Evolutionary conservation across 83 land plant genomes (phyloP).

Genomic region (Picea engelmannii): DNA sequence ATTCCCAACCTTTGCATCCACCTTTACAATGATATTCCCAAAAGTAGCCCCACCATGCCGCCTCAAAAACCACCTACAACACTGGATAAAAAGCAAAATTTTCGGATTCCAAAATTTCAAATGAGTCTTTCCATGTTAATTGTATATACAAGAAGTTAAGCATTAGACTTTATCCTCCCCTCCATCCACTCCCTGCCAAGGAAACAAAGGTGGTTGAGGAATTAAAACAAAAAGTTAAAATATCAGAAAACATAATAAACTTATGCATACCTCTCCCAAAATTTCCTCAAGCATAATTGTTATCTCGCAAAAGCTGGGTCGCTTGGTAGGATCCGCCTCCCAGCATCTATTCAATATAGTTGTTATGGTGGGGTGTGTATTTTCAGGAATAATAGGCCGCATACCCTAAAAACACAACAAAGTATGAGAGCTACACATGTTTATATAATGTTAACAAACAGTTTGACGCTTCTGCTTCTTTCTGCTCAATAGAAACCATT

Average conservation of each 20-base stretch:
- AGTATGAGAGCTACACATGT: background rate
- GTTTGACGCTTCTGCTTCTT: too few species aligned
- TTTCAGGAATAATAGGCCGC: conserved; percentile 57
- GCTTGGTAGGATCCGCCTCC: conserved; percentile 45
- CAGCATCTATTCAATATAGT: conserved; percentile 67
- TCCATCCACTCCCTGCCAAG: background rate
- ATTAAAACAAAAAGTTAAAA: background rate
- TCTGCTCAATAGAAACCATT: background rate
- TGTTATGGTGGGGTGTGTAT: conserved; percentile 44
- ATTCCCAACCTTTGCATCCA: too few species aligned
- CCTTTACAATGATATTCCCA: too few species aligned
- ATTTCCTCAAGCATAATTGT: conserved; percentile 49
- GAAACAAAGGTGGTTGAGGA: background rate
- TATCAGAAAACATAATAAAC: background rate
- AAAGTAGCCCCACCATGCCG: background rate
- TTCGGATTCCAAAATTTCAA: background rate
- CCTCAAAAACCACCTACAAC: background rate
- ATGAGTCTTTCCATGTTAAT: background rate
- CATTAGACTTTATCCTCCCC: background rate
- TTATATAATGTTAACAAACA: background rate
- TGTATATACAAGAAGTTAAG: background rate
- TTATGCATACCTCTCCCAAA: conserved; percentile 19
- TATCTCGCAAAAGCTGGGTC: conserved; percentile 63
- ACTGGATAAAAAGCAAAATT: background rate
- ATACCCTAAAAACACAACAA: conserved; percentile 39